Conservation (phyloP, 1,139 yeast genomes). For the Yamadazyma buinensis region DNA sequence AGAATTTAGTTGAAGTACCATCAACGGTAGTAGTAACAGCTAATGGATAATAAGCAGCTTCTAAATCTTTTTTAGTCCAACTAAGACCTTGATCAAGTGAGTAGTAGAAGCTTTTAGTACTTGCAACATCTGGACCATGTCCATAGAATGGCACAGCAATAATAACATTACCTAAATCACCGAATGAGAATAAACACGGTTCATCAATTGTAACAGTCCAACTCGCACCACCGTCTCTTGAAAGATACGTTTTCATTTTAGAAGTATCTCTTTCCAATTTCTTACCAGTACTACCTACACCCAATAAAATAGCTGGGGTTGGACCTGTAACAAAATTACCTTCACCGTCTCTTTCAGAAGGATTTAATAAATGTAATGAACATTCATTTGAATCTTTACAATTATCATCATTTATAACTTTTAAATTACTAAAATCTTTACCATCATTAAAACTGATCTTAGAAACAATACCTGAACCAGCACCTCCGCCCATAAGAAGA, state of each 20-base stretch:
- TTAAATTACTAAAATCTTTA: conserved; percentile 53
- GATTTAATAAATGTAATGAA: conserved; percentile 52
- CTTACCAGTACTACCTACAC: conserved; percentile 52
- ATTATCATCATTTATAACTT: conserved; percentile 39
- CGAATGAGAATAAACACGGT: conserved; percentile 60
- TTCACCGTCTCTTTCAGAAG: conserved; percentile 50
- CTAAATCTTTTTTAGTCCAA: conserved; percentile 57
- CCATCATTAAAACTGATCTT: conserved; percentile 64
- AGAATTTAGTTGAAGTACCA: conserved; percentile 62
- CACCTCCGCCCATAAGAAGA: conserved; percentile 24
- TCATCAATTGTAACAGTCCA: conserved; percentile 61
- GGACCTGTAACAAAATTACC: conserved; percentile 59
- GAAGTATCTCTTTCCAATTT: conserved; percentile 19
- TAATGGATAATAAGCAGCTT: conserved; percentile 42
- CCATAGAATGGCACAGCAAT: conserved; percentile 52
- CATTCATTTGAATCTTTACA: conserved; percentile 49
- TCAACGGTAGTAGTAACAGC: conserved; percentile 62
- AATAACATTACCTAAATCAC: conserved; percentile 77
- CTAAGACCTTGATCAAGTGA: conserved; percentile 74
- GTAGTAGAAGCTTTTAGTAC: conserved; percentile 38
- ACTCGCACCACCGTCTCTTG: conserved; percentile 74
- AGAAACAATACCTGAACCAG: conserved; percentile 16
- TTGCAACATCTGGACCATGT: conserved; percentile 11
- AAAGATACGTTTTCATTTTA: conserved; percentile 51
- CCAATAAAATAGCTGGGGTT: conserved; percentile 70